phyloP scores from a whole-genome alignment of 495 filamentous ascomycete genomes.

The Halenospora varia region DNA sequence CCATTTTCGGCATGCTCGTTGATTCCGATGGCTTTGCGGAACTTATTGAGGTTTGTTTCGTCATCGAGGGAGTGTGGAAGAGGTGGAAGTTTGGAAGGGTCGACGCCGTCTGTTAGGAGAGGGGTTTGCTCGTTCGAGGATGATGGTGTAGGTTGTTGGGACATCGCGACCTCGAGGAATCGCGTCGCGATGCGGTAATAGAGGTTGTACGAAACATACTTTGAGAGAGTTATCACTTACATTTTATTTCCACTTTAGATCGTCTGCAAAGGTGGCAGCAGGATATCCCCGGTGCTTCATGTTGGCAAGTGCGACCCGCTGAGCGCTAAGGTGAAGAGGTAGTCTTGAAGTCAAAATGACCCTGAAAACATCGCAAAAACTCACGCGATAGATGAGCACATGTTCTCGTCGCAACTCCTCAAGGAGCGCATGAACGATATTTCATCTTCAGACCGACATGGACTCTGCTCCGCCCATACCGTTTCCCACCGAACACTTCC shows the following conservation, averaged over 20 bases:
- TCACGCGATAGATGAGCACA: too few relatives aligned
- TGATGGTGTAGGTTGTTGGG: too few relatives aligned
- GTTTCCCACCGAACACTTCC: background rate
- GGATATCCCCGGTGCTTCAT: too few relatives aligned
- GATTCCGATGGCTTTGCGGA: conserved; percentile 21
- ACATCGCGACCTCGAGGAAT: background rate
- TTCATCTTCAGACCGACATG: background rate
- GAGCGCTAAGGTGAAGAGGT: too few relatives aligned
- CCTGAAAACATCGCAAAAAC: too few relatives aligned
- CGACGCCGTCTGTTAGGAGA: conserved; percentile 6
- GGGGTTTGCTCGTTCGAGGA: conserved; percentile 5
- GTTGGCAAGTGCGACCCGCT: too few relatives aligned
- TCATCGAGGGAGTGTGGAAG: background rate
- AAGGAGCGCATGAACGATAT: background rate
- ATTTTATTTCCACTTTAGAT: too few relatives aligned
- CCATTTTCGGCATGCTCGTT: background rate
- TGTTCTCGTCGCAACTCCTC: too few relatives aligned
- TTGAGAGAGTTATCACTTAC: too few relatives aligned
- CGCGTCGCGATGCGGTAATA: background rate
- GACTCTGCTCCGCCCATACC: background rate
- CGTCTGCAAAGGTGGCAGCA: too few relatives aligned
- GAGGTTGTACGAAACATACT: too few relatives aligned
- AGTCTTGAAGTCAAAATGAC: too few relatives aligned
- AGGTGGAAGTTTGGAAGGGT: background rate
- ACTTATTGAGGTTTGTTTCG: conserved; percentile 16